Conservation (phyloP, 2,329 filamentous ascomycete species). For the Pyricularia pennisetigena region DNA sequence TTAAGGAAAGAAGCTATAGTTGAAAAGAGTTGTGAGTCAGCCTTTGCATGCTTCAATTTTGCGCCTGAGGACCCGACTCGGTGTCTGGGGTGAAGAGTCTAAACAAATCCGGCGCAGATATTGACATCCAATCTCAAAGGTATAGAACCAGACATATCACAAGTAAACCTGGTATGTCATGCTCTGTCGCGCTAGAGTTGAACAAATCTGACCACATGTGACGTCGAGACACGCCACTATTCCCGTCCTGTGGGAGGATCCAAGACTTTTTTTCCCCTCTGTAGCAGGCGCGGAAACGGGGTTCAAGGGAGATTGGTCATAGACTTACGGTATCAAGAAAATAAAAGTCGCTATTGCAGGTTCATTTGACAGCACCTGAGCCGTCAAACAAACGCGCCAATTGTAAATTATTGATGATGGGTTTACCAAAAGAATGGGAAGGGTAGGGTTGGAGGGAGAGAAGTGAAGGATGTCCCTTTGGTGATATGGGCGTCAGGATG, state of each 20-base stretch:
- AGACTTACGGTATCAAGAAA: conserved; percentile 53
- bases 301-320: neutral
- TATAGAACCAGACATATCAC: neutral
- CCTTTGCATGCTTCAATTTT: neutral
- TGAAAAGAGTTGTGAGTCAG: neutral
- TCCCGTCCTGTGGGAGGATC: neutral
- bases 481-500: neutral
- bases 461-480: neutral
- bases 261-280: neutral
- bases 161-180: neutral
- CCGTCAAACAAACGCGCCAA: conserved; percentile 89
- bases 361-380: conserved; percentile 89
- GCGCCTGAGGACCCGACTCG: neutral
- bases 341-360: conserved; percentile 65
- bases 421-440: conserved; percentile 7
- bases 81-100: neutral
- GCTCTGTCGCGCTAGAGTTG: neutral
- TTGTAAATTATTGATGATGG: conserved; percentile 5
- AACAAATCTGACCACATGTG: neutral
- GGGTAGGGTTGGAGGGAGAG: conserved; percentile 4
- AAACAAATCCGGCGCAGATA: neutral
- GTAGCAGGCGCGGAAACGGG: neutral
- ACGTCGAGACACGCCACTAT: conserved; percentile 5
- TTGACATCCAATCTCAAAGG: neutral
- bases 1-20: conserved; percentile 42